These are phyloP conservation scores for Chalciporus sphaerocephalus DNA, from an alignment of 768 basidiomycete species.

Conservation along the genomic window DNA sequence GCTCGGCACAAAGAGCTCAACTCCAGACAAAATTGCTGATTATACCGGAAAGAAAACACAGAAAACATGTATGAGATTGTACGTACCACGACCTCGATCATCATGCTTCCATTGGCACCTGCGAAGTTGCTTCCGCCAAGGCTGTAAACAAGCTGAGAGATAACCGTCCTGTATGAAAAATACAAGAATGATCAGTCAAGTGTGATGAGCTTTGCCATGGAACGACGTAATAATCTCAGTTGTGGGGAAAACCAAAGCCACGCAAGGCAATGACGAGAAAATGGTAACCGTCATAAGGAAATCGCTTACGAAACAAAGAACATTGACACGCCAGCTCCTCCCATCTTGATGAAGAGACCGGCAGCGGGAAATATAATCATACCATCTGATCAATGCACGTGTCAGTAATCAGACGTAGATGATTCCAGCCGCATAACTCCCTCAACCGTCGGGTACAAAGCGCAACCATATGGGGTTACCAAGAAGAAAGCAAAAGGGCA, in stretches of 20 bases:
- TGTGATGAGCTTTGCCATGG: neutral
- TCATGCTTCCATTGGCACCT: conserved; percentile 92
- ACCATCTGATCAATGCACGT: conserved; percentile 53
- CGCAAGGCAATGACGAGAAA: conserved; percentile 5
- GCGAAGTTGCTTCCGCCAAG: conserved; percentile 85
- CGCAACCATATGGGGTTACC: conserved; percentile 5
- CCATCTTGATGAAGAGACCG: conserved; percentile 74
- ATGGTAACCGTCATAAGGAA: neutral
- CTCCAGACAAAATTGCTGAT: too few species aligned
- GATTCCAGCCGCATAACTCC: neutral
- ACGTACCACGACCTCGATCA: conserved; percentile 95
- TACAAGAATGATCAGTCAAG: neutral
- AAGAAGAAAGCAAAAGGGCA: neutral
- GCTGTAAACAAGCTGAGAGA: conserved; percentile 82
- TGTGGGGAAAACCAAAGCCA: too few species aligned
- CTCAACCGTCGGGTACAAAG: conserved; percentile 1
- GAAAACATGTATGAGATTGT: neutral
- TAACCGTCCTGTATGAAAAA: conserved; percentile 46
- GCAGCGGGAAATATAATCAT: conserved; percentile 94
- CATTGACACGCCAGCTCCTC: conserved; percentile 90
- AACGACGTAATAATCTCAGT: neutral
- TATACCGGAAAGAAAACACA: neutral
- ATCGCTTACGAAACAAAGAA: conserved; percentile 75
- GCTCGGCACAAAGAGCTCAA: neutral
- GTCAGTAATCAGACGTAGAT: neutral